A percentile compares a stretch with the other conserved stretches of the same genome.
These are phyloP conservation scores for Trichoderma orchidacearum DNA, from an alignment of 495 filamentous ascomycete genomes.

Conservation along the genomic window DNA sequence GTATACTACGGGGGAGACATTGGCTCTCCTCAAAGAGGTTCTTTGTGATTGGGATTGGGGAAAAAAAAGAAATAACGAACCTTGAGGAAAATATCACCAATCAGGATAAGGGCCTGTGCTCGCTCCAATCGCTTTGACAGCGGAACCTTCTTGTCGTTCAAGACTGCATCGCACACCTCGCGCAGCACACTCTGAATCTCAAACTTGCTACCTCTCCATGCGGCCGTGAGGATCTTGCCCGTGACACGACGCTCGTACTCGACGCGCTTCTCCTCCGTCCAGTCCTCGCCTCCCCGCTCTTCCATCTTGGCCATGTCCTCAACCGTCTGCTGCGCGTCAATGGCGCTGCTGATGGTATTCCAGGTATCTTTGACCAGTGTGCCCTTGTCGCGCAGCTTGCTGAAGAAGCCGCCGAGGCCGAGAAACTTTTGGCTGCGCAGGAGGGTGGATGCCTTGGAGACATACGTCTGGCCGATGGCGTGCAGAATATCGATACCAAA, in stretches of 20 bases:
- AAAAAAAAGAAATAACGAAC: slow-evolving; percentile 34
- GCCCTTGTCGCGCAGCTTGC: slow-evolving; percentile 89
- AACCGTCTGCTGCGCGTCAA: slow-evolving; percentile 96
- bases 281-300: slow-evolving; percentile 89
- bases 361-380: slow-evolving; percentile 94
- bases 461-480: slow-evolving; percentile 80
- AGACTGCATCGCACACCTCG: slow-evolving; percentile 60
- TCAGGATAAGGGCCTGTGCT: slow-evolving; percentile 74
- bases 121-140: slow-evolving; percentile 79
- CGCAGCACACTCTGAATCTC: slow-evolving; percentile 94
- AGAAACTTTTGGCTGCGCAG: slow-evolving; percentile 94
- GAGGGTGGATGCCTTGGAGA: slow-evolving; percentile 73
- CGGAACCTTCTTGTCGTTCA: slow-evolving; percentile 69
- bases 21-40: slow-evolving; percentile 67
- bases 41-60: no score
- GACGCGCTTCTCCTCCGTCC: slow-evolving; percentile 96
- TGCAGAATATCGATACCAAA: slow-evolving; percentile 97
- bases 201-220: slow-evolving; percentile 93
- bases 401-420: slow-evolving; percentile 90
- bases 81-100: slow-evolving; percentile 77
- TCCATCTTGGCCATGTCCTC: slow-evolving; percentile 94
- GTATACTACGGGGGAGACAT: no score
- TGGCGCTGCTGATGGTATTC: slow-evolving; percentile 94
- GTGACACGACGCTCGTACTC: slow-evolving; percentile 93
- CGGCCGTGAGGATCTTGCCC: slow-evolving; percentile 95